phyloP scores from a whole-genome alignment of 2,329 filamentous ascomycete species.

The Calonectria naviculata region DNA sequence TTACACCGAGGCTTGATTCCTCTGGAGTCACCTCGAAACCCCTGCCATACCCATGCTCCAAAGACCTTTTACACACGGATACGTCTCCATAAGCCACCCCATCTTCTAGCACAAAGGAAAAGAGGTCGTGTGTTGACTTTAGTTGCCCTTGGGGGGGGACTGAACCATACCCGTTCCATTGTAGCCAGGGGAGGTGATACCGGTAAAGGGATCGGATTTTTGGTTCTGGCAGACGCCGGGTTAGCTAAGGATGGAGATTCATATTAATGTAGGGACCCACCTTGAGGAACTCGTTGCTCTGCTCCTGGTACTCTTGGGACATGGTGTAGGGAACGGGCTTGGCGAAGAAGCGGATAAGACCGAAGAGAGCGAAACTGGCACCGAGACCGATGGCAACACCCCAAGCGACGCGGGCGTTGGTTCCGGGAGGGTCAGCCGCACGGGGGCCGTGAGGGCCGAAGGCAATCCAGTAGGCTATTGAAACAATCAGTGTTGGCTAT shows the following conservation, averaged over 20 bases:
- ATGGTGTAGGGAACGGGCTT: conserved; percentile 83
- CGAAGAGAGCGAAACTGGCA: conserved; percentile 78
- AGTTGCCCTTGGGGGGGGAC: conserved; percentile 66
- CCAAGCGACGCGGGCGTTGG: conserved; percentile 81
- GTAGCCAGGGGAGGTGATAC: conserved; percentile 84
- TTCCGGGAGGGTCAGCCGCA: conserved; percentile 83
- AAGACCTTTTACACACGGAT: conserved; percentile 50
- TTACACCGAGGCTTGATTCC: conserved; percentile 50
- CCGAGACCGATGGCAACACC: conserved; percentile 77
- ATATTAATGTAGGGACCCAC: conserved; percentile 56
- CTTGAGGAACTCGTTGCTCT: conserved; percentile 92
- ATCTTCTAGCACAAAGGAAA: conserved; percentile 50
- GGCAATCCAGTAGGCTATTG: conserved; percentile 96
- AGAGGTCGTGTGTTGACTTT: conserved; percentile 45
- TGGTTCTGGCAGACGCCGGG: conserved; percentile 69
- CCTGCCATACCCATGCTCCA: conserved; percentile 42
- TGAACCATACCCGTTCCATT: conserved; percentile 83
- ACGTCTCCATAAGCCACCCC: conserved; percentile 43
- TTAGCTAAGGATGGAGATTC: conserved; percentile 23
- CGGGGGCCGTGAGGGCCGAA: conserved; percentile 97
- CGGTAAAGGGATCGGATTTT: conserved; percentile 88
- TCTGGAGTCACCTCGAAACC: conserved; percentile 46
- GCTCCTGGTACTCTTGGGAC: conserved; percentile 98
- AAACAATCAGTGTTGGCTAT: conserved; percentile 53
- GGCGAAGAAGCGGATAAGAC: conserved; percentile 76